phyloP scores from a whole-genome alignment of 805 yeast genomes.

The Ascoidea asiatica region DNA sequence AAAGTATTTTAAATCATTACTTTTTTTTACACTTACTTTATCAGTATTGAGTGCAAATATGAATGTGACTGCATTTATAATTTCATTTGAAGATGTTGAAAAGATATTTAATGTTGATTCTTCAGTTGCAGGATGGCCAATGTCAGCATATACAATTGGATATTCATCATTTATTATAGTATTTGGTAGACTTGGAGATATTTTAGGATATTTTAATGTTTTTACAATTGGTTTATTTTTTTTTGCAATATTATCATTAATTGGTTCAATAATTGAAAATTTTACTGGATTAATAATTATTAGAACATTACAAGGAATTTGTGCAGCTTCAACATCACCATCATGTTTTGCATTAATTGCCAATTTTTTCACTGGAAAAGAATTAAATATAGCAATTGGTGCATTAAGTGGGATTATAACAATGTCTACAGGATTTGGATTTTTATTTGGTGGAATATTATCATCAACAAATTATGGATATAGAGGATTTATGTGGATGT shows the following conservation, averaged over 20 bases:
- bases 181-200: constrained; percentile 28
- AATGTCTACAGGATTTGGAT: constrained; percentile 11
- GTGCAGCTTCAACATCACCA: constrained; percentile 29
- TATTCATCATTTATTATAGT: constrained; percentile 29
- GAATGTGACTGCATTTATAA: too few relatives aligned
- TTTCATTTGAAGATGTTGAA: too few relatives aligned
- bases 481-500: constrained; percentile 4
- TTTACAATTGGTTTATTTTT: constrained; percentile 15
- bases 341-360: constrained; percentile 21
- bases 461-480: constrained; percentile 3
- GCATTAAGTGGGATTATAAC: constrained; percentile 16
- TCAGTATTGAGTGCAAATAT: too few relatives aligned
- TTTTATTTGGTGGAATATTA: constrained; percentile 9
- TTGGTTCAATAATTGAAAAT: constrained; percentile 22
- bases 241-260: constrained; percentile 17
- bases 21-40: too few relatives aligned
- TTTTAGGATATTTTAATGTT: constrained; percentile 19
- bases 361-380: constrained; percentile 16
- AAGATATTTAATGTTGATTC: background rate
- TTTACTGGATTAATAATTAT: constrained; percentile 24
- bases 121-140: constrained; percentile 19
- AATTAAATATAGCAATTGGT: constrained; percentile 16
- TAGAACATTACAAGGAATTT: constrained; percentile 31
- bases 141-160: constrained; percentile 30
- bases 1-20: too few relatives aligned